A percentile compares a stretch with the other conserved stretches of the same genome.
Conservation (phyloP, 345 rosid genomes). For the Camelina sativa region DNA sequence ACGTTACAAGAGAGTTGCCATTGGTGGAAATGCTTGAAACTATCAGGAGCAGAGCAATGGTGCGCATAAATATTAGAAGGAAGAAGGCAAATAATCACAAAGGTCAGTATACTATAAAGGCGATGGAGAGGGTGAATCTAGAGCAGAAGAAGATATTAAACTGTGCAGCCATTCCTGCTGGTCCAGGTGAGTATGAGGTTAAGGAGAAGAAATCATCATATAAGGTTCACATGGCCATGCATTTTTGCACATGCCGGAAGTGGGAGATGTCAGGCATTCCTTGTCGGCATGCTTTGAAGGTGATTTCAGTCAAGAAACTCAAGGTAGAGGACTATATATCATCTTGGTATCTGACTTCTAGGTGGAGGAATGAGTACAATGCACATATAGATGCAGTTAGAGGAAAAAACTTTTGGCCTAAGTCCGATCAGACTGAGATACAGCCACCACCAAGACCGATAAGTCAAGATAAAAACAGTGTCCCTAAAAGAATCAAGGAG, state of each 20-base stretch:
- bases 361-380: neutral
- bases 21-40: conserved; percentile 3
- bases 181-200: neutral
- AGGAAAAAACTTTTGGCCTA: neutral
- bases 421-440: neutral
- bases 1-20: neutral
- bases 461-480: neutral
- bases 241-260: neutral
- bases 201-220: neutral
- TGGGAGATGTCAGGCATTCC: too few relatives aligned
- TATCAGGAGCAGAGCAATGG: neutral
- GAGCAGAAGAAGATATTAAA: neutral
- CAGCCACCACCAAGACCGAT: neutral
- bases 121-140: neutral
- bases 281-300: too few relatives aligned
- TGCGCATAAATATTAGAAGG: neutral
- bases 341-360: neutral
- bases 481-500: neutral
- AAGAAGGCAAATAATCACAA: neutral
- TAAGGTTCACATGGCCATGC: neutral
- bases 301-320: too few relatives aligned
- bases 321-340: neutral
- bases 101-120: neutral
- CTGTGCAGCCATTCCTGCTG: neutral
- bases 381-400: neutral